A percentile compares a stretch with the other conserved stretches of the same genome.
These are phyloP conservation scores for Rhamnella rubrinervis DNA, from an alignment of 331 rosid species.

Conservation along the genomic window DNA sequence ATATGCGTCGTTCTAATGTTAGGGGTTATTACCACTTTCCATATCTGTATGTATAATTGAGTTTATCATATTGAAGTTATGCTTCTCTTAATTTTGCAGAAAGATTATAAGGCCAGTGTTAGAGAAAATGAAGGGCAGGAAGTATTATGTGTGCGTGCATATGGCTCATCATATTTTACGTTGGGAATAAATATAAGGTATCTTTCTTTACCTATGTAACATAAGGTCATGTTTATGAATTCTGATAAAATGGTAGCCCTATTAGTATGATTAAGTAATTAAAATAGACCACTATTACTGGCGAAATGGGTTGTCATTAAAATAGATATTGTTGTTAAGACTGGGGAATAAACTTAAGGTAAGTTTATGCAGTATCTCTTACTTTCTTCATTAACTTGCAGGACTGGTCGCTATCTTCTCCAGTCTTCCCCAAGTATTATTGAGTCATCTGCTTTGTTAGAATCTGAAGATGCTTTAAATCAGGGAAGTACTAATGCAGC, in stretches of 20 bases:
- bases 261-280: background rate
- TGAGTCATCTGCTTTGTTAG: conserved; percentile 54
- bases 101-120: conserved; percentile 43
- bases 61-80: conserved; percentile 6
- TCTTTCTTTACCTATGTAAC: conserved; percentile 11
- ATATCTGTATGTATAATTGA: background rate
- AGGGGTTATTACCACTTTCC: background rate
- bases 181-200: conserved; percentile 93
- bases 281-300: background rate
- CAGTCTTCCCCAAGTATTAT: conserved; percentile 72
- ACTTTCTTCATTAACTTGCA: conserved; percentile 37
- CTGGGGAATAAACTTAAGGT: background rate
- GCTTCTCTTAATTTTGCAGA: conserved; percentile 39
- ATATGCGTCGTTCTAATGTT: background rate
- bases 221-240: conserved; percentile 6
- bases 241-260: background rate
- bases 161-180: conserved; percentile 78
- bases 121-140: conserved; percentile 72
- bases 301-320: background rate
- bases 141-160: conserved; percentile 83
- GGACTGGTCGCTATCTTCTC: conserved; percentile 94
- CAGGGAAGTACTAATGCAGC: conserved; percentile 87
- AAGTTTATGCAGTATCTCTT: conserved; percentile 17
- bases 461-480: conserved; percentile 93
- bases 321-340: background rate